Evolutionary conservation across 257 asterid genomes (phyloP).

Genomic region (Solanum medicagineum): DNA sequence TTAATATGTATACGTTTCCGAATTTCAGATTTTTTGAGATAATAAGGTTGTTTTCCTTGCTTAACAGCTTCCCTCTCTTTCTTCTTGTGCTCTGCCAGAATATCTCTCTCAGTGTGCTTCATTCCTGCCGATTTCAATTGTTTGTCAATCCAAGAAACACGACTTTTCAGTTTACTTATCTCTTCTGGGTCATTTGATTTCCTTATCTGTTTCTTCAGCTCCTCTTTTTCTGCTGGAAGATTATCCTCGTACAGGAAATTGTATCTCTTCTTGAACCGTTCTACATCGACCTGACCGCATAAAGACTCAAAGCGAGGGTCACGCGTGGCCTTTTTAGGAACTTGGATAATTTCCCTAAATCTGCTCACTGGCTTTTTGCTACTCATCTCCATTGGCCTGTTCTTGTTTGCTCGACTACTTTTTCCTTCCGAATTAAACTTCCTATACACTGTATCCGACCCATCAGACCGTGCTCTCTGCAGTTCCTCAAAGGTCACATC

Average conservation of each 20-base stretch:
- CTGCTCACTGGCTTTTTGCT: constrained; percentile 65
- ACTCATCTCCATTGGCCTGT: constrained; percentile 92
- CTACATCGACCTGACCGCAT: constrained; percentile 55
- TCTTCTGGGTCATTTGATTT: background rate
- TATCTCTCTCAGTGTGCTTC: constrained; percentile 54
- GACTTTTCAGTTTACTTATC: background rate
- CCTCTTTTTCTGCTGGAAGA: constrained; percentile 82
- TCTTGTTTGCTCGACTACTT: constrained; percentile 69
- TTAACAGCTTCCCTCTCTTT: constrained; percentile 93
- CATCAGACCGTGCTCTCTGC: constrained; percentile 81
- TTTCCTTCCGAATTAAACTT: constrained; percentile 36
- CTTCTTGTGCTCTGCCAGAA: constrained; percentile 78
- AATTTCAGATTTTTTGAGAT: constrained; percentile 70
- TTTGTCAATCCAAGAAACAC: constrained; percentile 24
- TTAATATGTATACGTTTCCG: constrained; percentile 53
- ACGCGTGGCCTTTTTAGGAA: constrained; percentile 64
- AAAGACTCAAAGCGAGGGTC: constrained; percentile 96
- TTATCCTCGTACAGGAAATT: constrained; percentile 59
- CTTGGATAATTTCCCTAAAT: constrained; percentile 62
- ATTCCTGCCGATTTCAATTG: constrained; percentile 58
- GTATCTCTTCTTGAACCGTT: constrained; percentile 90
- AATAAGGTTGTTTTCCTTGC: constrained; percentile 85
- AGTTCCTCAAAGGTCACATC: constrained; percentile 88
- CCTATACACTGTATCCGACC: constrained; percentile 51
- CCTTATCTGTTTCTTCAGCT: background rate